Percentiles rank a stretch among this genome's conserved stretches.
These are phyloP conservation scores for Microbotryum intermedium DNA, from an alignment of 1,284 basidiomycete genomes.

Conservation along the genomic window DNA sequence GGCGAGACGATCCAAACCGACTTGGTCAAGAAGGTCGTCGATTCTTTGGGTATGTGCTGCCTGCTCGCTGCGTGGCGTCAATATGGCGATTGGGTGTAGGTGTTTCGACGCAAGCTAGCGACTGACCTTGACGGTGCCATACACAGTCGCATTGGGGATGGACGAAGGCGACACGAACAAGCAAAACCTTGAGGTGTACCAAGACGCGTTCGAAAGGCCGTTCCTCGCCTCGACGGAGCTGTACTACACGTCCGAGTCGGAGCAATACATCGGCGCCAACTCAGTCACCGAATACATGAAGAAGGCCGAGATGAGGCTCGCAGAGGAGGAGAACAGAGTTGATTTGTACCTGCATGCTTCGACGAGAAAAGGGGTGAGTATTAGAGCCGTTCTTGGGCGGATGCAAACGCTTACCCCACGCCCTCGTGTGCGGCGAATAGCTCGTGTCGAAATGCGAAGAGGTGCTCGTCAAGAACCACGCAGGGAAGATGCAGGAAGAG, in stretches of 20 bases:
- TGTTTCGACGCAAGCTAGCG: too few species aligned
- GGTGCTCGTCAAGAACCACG: constrained; percentile 82
- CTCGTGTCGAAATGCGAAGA: constrained; percentile 86
- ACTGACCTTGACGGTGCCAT: not conserved
- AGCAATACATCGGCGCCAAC: constrained; percentile 80
- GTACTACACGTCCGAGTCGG: constrained; percentile 87
- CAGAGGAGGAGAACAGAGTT: constrained; percentile 92
- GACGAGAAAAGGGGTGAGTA: constrained; percentile 60
- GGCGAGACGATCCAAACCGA: constrained; percentile 90
- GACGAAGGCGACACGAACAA: constrained; percentile 87
- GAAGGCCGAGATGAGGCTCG: constrained; percentile 84
- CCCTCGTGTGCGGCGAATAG: constrained; percentile 28
- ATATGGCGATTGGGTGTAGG: not conserved
- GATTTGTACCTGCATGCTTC: constrained; percentile 83
- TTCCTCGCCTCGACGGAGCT: constrained; percentile 83
- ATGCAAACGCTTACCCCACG: too few species aligned
- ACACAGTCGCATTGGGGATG: constrained; percentile 76
- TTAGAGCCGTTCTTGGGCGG: not conserved
- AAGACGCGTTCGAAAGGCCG: constrained; percentile 76
- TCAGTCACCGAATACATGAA: constrained; percentile 93
- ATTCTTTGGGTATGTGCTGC: constrained; percentile 59
- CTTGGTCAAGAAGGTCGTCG: constrained; percentile 90
- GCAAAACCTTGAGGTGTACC: constrained; percentile 89
- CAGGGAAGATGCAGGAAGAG: constrained; percentile 82
- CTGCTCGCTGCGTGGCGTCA: not conserved